phyloP scores from a whole-genome alignment of 1,284 basidiomycete species.

The Porogramme epimiltina region DNA sequence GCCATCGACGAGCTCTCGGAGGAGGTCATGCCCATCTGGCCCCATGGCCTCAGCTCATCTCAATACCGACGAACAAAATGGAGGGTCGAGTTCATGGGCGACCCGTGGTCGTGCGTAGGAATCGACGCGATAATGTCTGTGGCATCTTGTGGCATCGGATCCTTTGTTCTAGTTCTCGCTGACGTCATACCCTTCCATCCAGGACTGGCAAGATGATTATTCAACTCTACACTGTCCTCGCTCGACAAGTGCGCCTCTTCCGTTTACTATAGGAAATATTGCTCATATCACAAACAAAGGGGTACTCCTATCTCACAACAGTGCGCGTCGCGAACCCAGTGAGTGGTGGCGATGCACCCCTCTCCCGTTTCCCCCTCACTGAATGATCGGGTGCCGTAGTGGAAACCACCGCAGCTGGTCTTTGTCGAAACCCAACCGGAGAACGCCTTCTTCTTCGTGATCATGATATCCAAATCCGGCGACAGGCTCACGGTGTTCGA shows the following conservation, averaged over 20 bases:
- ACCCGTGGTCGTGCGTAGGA: conserved; percentile 46
- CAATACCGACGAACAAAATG: conserved; percentile 33
- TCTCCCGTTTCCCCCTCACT: conserved; percentile 1
- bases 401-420: conserved; percentile 59
- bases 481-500: conserved; percentile 59
- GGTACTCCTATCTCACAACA: conserved; percentile 59
- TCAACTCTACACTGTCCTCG: conserved; percentile 42
- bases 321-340: conserved; percentile 58
- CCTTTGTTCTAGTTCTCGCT: neutral
- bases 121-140: conserved; percentile 44
- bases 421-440: conserved; percentile 53
- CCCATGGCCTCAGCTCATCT: conserved; percentile 39
- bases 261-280: neutral
- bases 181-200: neutral
- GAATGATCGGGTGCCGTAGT: conserved; percentile 16
- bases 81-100: conserved; percentile 43
- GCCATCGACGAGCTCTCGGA: conserved; percentile 44
- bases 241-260: conserved; percentile 34
- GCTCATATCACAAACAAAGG: too few relatives aligned
- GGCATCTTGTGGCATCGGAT: neutral
- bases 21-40: conserved; percentile 47
- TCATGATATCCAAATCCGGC: conserved; percentile 58
- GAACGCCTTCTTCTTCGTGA: conserved; percentile 57
- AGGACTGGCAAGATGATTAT: conserved; percentile 48
- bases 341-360: conserved; percentile 24